Evolutionary conservation across 2,329 filamentous ascomycete species (phyloP).

Genomic region (Rosellinia necatrix): DNA sequence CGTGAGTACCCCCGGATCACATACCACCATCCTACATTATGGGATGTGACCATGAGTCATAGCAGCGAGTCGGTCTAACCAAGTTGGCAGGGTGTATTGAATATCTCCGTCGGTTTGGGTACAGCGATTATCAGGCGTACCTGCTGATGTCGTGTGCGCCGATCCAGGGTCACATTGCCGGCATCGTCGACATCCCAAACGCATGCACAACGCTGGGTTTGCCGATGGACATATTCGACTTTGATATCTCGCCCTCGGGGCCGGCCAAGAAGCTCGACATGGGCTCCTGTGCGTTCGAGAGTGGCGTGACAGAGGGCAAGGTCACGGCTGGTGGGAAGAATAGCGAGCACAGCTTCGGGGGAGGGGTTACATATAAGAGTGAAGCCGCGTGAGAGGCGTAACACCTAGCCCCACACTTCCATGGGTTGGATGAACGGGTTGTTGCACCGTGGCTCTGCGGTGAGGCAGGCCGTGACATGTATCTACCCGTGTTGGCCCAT

Average conservation of each 20-base stretch:
- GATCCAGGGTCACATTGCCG: conserved; percentile 84
- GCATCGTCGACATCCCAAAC: conserved; percentile 89
- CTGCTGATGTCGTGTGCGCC: conserved; percentile 84
- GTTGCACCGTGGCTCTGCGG: too few relatives aligned
- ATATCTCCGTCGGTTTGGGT: conserved; percentile 76
- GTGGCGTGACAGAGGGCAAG: conserved; percentile 50
- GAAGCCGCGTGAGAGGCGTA: not conserved
- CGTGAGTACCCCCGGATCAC: conserved; percentile 41
- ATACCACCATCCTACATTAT: too few relatives aligned
- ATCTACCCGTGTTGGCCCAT: too few relatives aligned
- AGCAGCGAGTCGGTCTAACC: not conserved
- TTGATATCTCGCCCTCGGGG: conserved; percentile 77
- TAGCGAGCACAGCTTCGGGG: conserved; percentile 55
- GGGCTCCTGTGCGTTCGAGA: conserved; percentile 71
- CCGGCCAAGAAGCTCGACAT: conserved; percentile 62
- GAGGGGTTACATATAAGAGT: conserved; percentile 54
- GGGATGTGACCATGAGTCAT: too few relatives aligned
- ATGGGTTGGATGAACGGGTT: too few relatives aligned
- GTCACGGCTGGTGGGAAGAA: conserved; percentile 51
- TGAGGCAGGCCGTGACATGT: too few relatives aligned
- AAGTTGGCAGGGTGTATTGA: conserved; percentile 66
- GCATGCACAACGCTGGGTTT: conserved; percentile 87
- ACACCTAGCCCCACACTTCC: too few relatives aligned
- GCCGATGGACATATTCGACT: conserved; percentile 94
- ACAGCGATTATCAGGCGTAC: conserved; percentile 78